Conservation (phyloP, 805 yeast species). For the Yarrowia sp. region DNA sequence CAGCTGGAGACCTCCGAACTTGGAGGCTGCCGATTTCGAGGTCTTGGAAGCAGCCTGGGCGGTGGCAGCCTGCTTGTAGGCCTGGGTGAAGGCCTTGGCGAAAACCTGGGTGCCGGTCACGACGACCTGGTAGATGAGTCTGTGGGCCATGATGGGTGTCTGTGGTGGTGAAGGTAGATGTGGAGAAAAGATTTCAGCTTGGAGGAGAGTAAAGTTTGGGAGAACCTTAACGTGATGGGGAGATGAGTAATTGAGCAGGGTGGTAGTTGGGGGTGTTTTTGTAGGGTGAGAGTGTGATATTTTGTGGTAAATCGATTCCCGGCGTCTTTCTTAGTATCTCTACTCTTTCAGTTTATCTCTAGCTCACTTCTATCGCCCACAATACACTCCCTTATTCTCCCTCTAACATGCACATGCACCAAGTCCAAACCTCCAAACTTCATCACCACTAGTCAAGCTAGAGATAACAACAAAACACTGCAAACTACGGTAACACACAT, state of each 20-base stretch:
- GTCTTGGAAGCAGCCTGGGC: conserved; percentile 74
- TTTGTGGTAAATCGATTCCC: background rate
- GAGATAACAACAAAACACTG: too few species aligned
- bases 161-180: conserved; percentile 1
- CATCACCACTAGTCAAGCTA: conserved; percentile 13
- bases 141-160: conserved; percentile 68
- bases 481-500: too few species aligned
- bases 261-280: background rate
- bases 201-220: background rate
- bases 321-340: background rate
- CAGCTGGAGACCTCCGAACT: conserved; percentile 77
- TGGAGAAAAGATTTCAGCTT: conserved; percentile 25
- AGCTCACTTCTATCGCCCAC: too few species aligned
- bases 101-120: conserved; percentile 95
- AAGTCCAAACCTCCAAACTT: conserved; percentile 21
- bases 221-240: background rate
- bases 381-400: background rate
- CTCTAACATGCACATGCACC: conserved; percentile 14
- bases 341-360: background rate
- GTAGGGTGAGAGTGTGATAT: background rate
- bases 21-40: conserved; percentile 54
- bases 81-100: conserved; percentile 95
- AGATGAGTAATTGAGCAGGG: background rate
- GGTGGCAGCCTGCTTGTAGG: conserved; percentile 94
- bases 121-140: conserved; percentile 85